Conservation (phyloP, 306 rosid genomes). For the Gleditsia sinensis region DNA sequence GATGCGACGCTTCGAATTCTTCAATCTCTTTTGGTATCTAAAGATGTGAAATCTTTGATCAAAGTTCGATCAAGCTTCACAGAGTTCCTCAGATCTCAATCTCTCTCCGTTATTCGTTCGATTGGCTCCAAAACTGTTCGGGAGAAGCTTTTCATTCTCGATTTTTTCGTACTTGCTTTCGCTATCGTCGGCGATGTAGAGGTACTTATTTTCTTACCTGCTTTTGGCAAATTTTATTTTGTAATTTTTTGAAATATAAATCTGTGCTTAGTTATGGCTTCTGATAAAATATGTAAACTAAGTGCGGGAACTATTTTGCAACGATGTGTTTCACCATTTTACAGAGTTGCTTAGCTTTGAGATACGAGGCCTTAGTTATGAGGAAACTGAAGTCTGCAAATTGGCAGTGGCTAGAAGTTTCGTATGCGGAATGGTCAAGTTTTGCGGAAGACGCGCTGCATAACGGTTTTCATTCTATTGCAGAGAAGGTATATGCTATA, state of each 20-base stretch:
- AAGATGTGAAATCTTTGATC: conserved; percentile 55
- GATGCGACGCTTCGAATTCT: conserved; percentile 54
- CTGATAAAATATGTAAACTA: neutral
- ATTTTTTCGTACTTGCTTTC: conserved; percentile 73
- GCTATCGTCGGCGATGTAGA: conserved; percentile 71
- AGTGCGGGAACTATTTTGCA: neutral
- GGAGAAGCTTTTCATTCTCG: conserved; percentile 68
- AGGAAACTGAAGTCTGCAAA: conserved; percentile 57
- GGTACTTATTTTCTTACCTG: conserved; percentile 35
- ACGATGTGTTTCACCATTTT: neutral
- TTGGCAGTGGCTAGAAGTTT: conserved; percentile 60
- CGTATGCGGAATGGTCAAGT: conserved; percentile 62
- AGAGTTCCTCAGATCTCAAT: conserved; percentile 58
- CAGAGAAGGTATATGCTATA: conserved; percentile 49
- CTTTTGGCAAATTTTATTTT: neutral
- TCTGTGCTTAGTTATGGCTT: neutral
- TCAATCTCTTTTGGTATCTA: conserved; percentile 53
- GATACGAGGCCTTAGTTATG: conserved; percentile 82
- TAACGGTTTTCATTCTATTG: conserved; percentile 62
- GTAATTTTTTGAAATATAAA: neutral
- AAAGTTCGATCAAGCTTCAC: conserved; percentile 53
- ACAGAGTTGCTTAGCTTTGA: conserved; percentile 87
- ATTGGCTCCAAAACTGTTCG: conserved; percentile 47
- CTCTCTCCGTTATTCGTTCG: conserved; percentile 48
- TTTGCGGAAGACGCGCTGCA: conserved; percentile 63